Evolutionary conservation across 129 eudicot species (phyloP), one percentile per base, ranked within the genome.

Genomic region (Pulicaria dysenterica): DNA sequence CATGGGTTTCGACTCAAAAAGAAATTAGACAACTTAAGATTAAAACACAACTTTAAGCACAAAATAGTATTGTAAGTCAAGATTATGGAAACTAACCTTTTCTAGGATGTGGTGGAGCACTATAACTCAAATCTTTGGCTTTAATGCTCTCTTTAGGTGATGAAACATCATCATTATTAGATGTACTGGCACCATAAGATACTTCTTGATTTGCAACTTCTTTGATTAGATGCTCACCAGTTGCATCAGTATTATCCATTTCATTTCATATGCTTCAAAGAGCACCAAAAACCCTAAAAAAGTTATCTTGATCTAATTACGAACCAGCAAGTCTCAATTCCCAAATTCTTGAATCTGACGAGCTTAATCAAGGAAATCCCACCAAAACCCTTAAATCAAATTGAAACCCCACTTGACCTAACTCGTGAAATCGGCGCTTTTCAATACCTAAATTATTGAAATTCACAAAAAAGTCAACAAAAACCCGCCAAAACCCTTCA

Each of bases 181-280:
- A 83, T 59, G 80, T 74, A 68, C 73, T 64, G 14, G 78, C 64
- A 78, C 63, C 70, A 64, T 43, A 69, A 14, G 72, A 64, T 60
- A 24, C 31, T 24, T 62, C 83, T 54, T 62, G 77, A 68, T 68
- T 38, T 46, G 44, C 66, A 80, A 38, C 36, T 72, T 77, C 68
- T 64, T 64, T 69, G 17, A 43, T 42, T 13, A 60, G 72, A 41
- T 7, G 53, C 58, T 69, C 73, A 40, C 54, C 54, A 64, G 45
- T 58, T 58, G 63, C 83, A 73, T 85, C 83, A 58, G 44, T 42
- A 49, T 78, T 42, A 49, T 78, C 85, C 96, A 89, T 89, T 46
- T 83, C 91, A 85, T 83, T 61, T 62, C 77, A 48, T 38, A 45
- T 37, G 6, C 74, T 36, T 75, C 71, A 72, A 72, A 24, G 41